Base-by-base conservation (phyloP, 2,329 filamentous ascomycete genomes). In the Sclerotiophoma versabilis region DNA sequence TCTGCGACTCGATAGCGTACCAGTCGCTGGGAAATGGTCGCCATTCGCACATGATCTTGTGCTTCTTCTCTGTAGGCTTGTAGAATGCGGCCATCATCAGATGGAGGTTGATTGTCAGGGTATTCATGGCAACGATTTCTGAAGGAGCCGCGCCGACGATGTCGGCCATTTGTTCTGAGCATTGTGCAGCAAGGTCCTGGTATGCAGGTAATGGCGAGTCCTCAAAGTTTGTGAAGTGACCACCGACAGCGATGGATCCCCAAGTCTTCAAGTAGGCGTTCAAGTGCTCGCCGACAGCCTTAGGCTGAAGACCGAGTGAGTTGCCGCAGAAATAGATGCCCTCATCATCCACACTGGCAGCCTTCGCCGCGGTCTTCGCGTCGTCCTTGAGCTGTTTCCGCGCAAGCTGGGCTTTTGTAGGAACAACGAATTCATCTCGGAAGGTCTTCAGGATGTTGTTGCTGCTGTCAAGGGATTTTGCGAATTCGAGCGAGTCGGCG, bases 11-110 rank as follows among this genome's bases (percentile, higher is more conserved):
- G 27, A 96, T 86, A 4, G 90, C 91, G 70, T 93, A 96, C 75
- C 90, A 88, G 69, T 96, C 92, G 74, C 89, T 93, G 0, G 92
- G 92, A 62, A 96, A 96, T 0, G 92, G 91, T 69, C 92, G 91
- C 79, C 90, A 91, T 74, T 96, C 91, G 23, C 93, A 81, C 50
- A 96, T 88, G 58, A 96, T 89, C 77, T 93, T 95, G 76, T 89
- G 87, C 45, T 77, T 83, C 72, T 82, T 77, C 39, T 76, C 74
- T 0, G 81, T 88, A 0, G 91, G 91, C 57, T 79, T 82, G 77
- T 93, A 96, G 76, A 96, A 96, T 71, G 88, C 90, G 3, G 89
- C 88, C 87, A 96, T 86, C 71, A 95, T 80, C n/a, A 95, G 74
- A 69, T 96, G 91, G 49, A 96, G 73, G 73, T 96, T 96, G 27